A percentile compares a stretch with the other conserved stretches of the same genome.
Conservation (phyloP, 2,329 filamentous ascomycete species). For the Akanthomyces dipterigenus region DNA sequence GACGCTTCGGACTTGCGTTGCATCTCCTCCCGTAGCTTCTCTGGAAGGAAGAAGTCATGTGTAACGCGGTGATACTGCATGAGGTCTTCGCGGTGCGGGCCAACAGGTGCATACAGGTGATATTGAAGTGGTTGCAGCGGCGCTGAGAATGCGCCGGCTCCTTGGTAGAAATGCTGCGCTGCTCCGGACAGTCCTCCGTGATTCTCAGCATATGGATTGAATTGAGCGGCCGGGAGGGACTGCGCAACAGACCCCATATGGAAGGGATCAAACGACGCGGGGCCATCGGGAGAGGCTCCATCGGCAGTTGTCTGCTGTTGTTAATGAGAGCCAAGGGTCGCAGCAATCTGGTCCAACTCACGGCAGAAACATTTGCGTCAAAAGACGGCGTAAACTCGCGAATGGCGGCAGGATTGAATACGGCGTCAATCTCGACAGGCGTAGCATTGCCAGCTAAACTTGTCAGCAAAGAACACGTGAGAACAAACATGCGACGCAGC, state of each 20-base stretch:
- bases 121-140: slow-evolving; percentile 69
- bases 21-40: slow-evolving; percentile 78
- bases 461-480: background rate
- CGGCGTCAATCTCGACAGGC: slow-evolving; percentile 34
- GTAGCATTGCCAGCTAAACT: slow-evolving; percentile 20
- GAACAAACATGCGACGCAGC: too few relatives aligned
- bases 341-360: background rate
- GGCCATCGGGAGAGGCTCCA: slow-evolving; percentile 40
- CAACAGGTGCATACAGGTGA: slow-evolving; percentile 85
- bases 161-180: slow-evolving; percentile 60
- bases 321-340: background rate
- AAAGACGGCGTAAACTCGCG: slow-evolving; percentile 56
- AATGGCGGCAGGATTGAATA: slow-evolving; percentile 51
- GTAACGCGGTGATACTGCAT: slow-evolving; percentile 78
- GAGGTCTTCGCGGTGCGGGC: slow-evolving; percentile 74
- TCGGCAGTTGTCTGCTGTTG: slow-evolving; percentile 33
- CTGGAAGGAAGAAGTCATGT: slow-evolving; percentile 87
- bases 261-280: slow-evolving; percentile 54
- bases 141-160: slow-evolving; percentile 44
- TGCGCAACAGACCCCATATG: slow-evolving; percentile 50
- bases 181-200: slow-evolving; percentile 48
- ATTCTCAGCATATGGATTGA: slow-evolving; percentile 75
- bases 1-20: slow-evolving; percentile 84
- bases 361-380: slow-evolving; percentile 33
- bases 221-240: slow-evolving; percentile 44